Percentiles rank a stretch among this genome's conserved stretches.
These are phyloP conservation scores for Mesembryanthemum crystallinum DNA, from an alignment of 148 eudicot species.

Conservation along the genomic window DNA sequence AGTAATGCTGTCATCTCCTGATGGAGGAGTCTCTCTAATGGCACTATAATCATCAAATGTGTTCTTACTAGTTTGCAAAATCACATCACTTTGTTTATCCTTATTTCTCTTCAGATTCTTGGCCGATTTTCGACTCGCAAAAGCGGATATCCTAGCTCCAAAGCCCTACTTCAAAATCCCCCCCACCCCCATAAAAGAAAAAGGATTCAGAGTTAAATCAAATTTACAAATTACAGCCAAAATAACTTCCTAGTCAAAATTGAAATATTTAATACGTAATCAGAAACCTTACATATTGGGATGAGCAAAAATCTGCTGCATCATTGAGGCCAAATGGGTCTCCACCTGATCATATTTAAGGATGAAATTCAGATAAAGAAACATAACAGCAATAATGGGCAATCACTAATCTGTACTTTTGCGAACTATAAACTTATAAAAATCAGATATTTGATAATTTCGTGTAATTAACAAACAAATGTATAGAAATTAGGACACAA, in stretches of 20 bases:
- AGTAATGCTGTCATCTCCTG: slow-evolving; percentile 21
- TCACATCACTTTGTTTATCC: slow-evolving; percentile 33
- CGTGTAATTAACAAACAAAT: neutral
- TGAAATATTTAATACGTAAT: neutral
- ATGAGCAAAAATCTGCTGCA: slow-evolving; percentile 15
- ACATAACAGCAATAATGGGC: slow-evolving; percentile 6
- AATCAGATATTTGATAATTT: neutral
- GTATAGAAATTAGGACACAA: neutral
- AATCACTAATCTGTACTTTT: neutral
- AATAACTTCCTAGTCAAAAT: slow-evolving; percentile 3
- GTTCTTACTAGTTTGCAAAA: slow-evolving; percentile 25
- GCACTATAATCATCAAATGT: slow-evolving; percentile 34
- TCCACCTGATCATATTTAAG: slow-evolving; percentile 31
- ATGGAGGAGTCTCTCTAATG: slow-evolving; percentile 15
- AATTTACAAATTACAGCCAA: neutral
- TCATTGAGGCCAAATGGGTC: slow-evolving; percentile 15
- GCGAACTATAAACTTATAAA: neutral
- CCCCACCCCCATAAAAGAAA: neutral
- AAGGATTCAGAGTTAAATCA: slow-evolving; percentile 1
- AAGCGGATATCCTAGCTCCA: slow-evolving; percentile 42
- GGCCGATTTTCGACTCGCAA: slow-evolving; percentile 52
- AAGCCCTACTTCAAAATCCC: slow-evolving; percentile 27
- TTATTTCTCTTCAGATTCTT: slow-evolving; percentile 49
- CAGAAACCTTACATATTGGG: slow-evolving; percentile 38
- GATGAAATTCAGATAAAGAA: neutral